Evolutionary conservation across 225 moss, liverwort and hornwort genomes (phyloP).

Genomic region (Pseudoscleropodium purum): DNA sequence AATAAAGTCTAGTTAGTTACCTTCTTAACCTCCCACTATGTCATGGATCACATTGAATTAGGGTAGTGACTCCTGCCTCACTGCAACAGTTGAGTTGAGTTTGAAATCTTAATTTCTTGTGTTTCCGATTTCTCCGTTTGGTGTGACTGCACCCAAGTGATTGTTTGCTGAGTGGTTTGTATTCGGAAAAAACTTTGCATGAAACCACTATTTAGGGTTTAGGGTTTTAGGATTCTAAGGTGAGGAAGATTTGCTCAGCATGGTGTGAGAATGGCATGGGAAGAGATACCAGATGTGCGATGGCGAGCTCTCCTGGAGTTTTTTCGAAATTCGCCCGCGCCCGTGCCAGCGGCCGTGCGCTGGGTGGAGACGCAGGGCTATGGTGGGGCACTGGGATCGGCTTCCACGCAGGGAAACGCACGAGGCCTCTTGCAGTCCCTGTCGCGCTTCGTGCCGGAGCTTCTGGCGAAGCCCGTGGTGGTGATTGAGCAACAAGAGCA

Average conservation of each 20-base stretch:
- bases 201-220: background rate
- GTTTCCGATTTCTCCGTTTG: background rate
- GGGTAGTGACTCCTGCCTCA: background rate
- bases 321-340: conserved; percentile 32
- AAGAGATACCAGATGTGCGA: background rate
- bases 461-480: conserved; percentile 54
- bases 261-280: conserved; percentile 9
- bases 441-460: conserved; percentile 65
- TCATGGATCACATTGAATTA: background rate
- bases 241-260: background rate
- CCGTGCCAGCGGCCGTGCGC: conserved; percentile 52
- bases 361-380: conserved; percentile 69
- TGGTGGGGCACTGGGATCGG: conserved; percentile 27
- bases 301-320: conserved; percentile 54
- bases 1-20: background rate
- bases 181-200: too few relatives aligned
- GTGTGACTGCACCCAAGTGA: too few relatives aligned
- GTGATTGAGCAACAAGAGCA: conserved; percentile 35
- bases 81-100: background rate
- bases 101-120: background rate
- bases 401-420: conserved; percentile 17
- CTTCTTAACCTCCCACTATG: background rate
- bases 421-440: conserved; percentile 42
- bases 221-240: background rate
- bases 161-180: background rate